Evolutionary conservation across 1,139 yeast species (phyloP).

Genomic region (Tardiomyces digboiensis): DNA sequence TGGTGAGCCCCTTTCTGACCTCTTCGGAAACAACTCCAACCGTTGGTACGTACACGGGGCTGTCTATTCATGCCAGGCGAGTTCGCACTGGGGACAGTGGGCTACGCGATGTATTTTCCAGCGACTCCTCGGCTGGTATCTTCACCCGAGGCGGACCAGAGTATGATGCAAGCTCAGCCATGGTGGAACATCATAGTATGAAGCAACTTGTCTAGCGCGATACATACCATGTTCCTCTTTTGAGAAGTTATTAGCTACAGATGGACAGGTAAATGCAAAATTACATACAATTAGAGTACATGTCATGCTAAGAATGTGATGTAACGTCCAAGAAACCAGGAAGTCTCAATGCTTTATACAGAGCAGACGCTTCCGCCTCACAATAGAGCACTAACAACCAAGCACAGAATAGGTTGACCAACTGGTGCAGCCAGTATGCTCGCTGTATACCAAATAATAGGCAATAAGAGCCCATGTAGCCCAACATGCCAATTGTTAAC

Average conservation of each 20-base stretch:
- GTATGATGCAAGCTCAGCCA: no score
- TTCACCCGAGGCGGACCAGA: no score
- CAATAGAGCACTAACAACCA: constrained; percentile 13
- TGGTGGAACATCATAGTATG: no score
- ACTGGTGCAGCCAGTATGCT: constrained; percentile 25
- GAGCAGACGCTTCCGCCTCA: not conserved
- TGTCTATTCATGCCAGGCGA: not conserved
- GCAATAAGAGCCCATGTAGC: constrained; percentile 19
- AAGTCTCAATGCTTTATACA: not conserved
- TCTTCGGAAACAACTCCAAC: not conserved
- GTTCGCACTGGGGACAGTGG: no score
- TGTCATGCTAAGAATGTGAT: not conserved
- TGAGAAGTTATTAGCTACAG: no score
- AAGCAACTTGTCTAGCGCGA: no score
- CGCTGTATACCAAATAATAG: constrained; percentile 25
- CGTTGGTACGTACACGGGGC: not conserved
- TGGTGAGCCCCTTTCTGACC: not conserved
- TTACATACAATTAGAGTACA: not conserved
- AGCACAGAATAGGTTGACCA: constrained; percentile 20
- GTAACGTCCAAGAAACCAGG: not conserved
- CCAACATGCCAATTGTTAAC: constrained; percentile 16
- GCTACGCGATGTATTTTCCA: no score
- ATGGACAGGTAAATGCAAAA: not conserved
- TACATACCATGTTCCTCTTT: no score
- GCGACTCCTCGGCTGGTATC: no score